phyloP scores from a whole-genome alignment of 192 early-diverging fungal species.

The Mortierella hygrophila region DNA sequence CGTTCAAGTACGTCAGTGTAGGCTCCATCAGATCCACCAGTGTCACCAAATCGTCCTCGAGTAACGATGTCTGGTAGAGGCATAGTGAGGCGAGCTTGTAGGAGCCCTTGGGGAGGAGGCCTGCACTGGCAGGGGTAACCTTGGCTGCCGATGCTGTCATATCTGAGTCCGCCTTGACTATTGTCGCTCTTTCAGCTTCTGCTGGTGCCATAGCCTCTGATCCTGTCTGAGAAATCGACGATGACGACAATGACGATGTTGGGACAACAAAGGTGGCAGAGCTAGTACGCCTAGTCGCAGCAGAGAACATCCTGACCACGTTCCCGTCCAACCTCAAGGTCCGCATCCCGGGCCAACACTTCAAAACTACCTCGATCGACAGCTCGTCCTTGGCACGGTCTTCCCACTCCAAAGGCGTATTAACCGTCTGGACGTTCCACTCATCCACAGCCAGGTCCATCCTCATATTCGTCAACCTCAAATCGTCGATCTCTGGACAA shows the following conservation, averaged over 20 bases:
- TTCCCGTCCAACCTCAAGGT: conserved; percentile 22
- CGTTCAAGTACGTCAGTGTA: conserved; percentile 18
- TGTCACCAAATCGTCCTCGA: conserved; percentile 8
- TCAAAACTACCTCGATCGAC: conserved; percentile 1
- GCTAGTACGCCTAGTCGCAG: background rate
- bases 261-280: background rate
- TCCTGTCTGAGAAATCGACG: background rate
- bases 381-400: background rate
- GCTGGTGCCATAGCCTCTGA: background rate
- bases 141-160: background rate
- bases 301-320: background rate
- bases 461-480: conserved; percentile 10
- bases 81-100: conserved; percentile 19
- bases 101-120: background rate
- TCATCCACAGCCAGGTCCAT: background rate
- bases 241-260: background rate
- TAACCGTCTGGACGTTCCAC: background rate
- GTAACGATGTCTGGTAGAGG: background rate
- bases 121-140: background rate
- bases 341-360: conserved; percentile 17
- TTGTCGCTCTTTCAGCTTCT: background rate
- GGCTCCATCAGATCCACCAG: conserved; percentile 6
- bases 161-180: background rate
- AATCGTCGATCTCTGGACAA: conserved; percentile 8
- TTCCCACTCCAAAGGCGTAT: background rate